Evolutionary conservation across 441 rosid species (phyloP), one percentile per base, ranked within the genome.

Genomic region (Adansonia madagascariensis): DNA sequence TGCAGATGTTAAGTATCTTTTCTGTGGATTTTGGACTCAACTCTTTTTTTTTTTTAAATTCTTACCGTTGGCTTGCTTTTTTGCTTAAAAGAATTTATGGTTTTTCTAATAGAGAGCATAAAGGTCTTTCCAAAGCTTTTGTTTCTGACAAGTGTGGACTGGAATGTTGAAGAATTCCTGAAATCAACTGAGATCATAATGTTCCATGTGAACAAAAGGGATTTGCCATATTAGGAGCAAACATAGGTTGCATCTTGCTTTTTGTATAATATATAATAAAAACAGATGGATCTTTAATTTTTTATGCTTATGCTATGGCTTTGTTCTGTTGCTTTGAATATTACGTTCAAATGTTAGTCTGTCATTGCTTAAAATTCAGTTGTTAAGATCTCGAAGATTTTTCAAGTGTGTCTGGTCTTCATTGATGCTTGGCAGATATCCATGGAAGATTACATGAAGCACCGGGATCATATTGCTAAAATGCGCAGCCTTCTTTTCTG

Each of bases 401-500:
- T 62, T 75, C 5, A 14, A 61, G 24, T 14, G 11, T 64, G 50
- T 83, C 57, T 78, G 47, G 64, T 70, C 62, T 67, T 55, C 47
- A 77, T 62, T 80, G 69, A 50, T 86, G 79, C 59, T 74, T 77
- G 72, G 79, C 89, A 95, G 99, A 84, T 88, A 76, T 91, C 99
- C 35, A 74, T 82, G 73, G 97, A 94, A 88, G 99, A 94, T 77
- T 88, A 90, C 78, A 82, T 77, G 75, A 88, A 85, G 63, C 78
- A 82, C 80, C 88, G 84, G 71, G 50, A 90, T 84, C 91, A 85
- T 70, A 80, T 86, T 47, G 95, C 98, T 53, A 95, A 92, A 85
- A 90, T 92, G 92, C 92, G 97, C 79, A 87, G 88, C 80, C 90
- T 95, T 75, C 95, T 96, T 79, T 95, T 92, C 81, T 94, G 89